Conservation (phyloP, 1,284 basidiomycete species). For the Boletus subluridellus region DNA sequence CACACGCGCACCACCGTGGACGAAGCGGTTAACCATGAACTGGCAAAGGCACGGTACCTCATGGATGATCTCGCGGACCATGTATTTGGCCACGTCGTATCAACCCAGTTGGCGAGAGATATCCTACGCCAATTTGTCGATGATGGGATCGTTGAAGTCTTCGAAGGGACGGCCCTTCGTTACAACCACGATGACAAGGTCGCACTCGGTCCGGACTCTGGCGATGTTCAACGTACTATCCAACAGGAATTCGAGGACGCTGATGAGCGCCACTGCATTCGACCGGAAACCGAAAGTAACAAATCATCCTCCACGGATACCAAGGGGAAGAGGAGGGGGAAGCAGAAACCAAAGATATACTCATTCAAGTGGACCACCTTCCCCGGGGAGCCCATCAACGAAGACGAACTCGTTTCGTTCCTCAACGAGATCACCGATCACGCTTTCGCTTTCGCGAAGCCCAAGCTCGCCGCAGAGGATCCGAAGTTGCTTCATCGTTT, state of each 20-base stretch:
- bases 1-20: too few species aligned
- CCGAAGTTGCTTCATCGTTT: conserved; percentile 12
- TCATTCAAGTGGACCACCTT: conserved; percentile 12
- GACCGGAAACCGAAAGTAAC: too few species aligned
- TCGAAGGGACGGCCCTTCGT: too few species aligned
- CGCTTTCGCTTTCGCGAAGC: conserved; percentile 1
- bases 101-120: too few species aligned
- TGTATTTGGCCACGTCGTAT: neutral
- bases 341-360: neutral
- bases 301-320: neutral
- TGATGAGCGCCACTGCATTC: neutral
- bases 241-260: neutral
- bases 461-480: neutral
- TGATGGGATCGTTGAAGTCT: neutral
- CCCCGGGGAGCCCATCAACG: conserved; percentile 3
- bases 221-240: neutral
- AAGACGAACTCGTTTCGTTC: conserved; percentile 13
- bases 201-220: neutral
- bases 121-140: neutral
- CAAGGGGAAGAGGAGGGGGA: neutral
- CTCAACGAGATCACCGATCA: conserved; percentile 11
- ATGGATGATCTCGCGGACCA: too few species aligned
- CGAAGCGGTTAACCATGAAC: too few species aligned
- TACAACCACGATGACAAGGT: neutral
- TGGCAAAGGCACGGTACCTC: too few species aligned